Evolutionary conservation across 495 filamentous ascomycete species (phyloP), one percentile per base, ranked within the genome.

Genomic region (Glonium stellatum): DNA sequence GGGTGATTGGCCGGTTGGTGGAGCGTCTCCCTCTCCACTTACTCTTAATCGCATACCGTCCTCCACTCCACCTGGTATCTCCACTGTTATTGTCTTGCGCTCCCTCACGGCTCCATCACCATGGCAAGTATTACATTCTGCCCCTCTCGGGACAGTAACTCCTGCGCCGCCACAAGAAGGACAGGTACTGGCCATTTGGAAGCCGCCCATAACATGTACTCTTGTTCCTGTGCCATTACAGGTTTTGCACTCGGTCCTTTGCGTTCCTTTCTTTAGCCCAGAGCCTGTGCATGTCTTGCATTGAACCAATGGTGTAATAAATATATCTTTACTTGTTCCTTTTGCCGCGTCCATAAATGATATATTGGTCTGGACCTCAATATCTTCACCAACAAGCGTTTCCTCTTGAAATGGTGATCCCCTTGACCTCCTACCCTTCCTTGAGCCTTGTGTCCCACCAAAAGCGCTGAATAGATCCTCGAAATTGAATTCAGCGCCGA

Each of bases 341-440:
- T 92, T 96, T 18, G 93, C 93, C 5, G 93, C 90, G 63, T 98
- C 95, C 87, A 91, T 90, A 72, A 98, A 98, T 1, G 88, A 89
- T 62, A 98, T 88, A 67, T 81, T 90, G 52, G 87, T 85, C 73
- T 96, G 90, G 23, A 96, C 88, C 70, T 97, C 90, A 66, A 98
- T 96, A 72, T 93, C 87, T 52, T 96, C 88, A 46, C 93, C 93
- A 27, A 95, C 84, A 60, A 92, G 63, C 27, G 92, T 80, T 69
- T 90, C 80, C 62, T 89, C 85, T 62, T 85, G 79, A 73, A 92
- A 93, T 8, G 84, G 84, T 15, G 34, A 55, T 13, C 73, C 69
- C 22, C 72, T 69, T 15, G 63, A 51, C 5, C 79, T 66, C 15
- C 84, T 78, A 11, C 85, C 77, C 34, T 72, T 73, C 12, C 79